Base-by-base conservation (phyloP, 1,284 basidiomycete species). In the Tilletiopsis washingtonensis region DNA sequence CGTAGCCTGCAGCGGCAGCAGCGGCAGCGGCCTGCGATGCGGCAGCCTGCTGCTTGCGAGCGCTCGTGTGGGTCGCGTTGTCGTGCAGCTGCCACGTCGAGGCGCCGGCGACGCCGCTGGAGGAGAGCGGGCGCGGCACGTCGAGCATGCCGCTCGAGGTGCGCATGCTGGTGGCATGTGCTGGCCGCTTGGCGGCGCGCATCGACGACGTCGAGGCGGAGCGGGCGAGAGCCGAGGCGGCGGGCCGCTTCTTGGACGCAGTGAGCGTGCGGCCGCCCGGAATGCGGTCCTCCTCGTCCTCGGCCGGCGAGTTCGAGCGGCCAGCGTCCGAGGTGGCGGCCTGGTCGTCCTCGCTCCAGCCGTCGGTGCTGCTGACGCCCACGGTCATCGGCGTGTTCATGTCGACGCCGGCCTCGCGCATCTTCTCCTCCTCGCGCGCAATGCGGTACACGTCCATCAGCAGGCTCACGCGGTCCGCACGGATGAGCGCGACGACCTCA, bases 361-460 rank as follows among this genome's bases (percentile, higher is more conserved):
- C 68, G 5, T 66, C 60, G 25, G 65, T 40, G 1, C 59, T 65
- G 6, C 62, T 61, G 21, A 71, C 67, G 12, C 44, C 51, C 1
- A 71, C 61, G 12, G 51, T 66, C n/a, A 69, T 51, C 36, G 58
- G 56, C 9, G 51, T 59, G 36, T 62, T 50, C 3, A 24, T 40
- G 20, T 55, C 62, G 3, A 38, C 34, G 4, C 54, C 51, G 20
- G 43, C 49, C 29, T 64, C 63, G 15, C 67, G 49, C 11, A 71
- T 48, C 44, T 56, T 56, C 46, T 69, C 67, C 46, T 69, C 67
- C 47, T 69, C 67, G 47, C 76, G 58, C 62, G 76, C 78, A n/a
- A 78, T 75, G 39, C 74, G 67, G 65, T 78, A 79, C 20, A 80
- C 74, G 54, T 79, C 77, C 42, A 75, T 74, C 4, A 79, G 59